Evolutionary conservation across 2,329 filamentous ascomycete genomes (phyloP), one percentile per base, ranked within the genome.

Genomic region (Clonostachys byssicola): DNA sequence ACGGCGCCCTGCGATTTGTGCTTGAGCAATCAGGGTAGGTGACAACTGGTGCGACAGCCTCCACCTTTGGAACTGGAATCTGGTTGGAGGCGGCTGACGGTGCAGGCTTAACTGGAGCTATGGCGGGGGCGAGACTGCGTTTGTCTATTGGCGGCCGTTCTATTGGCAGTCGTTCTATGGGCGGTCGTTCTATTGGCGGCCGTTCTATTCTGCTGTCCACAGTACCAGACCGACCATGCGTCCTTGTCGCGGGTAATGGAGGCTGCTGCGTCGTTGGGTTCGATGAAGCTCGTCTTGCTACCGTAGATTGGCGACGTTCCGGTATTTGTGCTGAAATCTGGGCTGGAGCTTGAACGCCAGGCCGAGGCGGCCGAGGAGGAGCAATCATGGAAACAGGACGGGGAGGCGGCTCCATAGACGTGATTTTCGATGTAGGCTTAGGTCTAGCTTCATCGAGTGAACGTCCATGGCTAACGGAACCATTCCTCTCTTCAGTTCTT

Each of bases 1-100:
- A 79, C 0, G 94, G 94, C 14, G 89, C 87, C 43, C 91, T 81
- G 44, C 94, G 83, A 60, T 96, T 99, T 3, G 89, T 82, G 54
- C 86, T 85, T 2, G 90, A 89, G 2, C 87, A 75, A 65, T 99
- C 92, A 1, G 94, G 94, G 61, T 89, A 96, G 44, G 23, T 30
- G 9, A 30, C 23, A 9, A 30, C 23, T 30, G 23, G 23, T 30
- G 23, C 23, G 23, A 30, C 23, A 10, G 88, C 80, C 9, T 77
- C 80, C 17, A 71, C 71, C 44, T 72, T 65, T 12, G 81, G 73
- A 13, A 74, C 63, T 1, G 76, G 62, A 39, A 81, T 77, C 6
- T 62, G 47, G 23, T 62, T 56, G 16, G 65, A 43, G 20, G 58
- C 43, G 40, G 55, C 40, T 39, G 52, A 30, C 23, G 23, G 51